phyloP scores from a whole-genome alignment of 1,284 basidiomycete species.

The Mycena sp. region DNA sequence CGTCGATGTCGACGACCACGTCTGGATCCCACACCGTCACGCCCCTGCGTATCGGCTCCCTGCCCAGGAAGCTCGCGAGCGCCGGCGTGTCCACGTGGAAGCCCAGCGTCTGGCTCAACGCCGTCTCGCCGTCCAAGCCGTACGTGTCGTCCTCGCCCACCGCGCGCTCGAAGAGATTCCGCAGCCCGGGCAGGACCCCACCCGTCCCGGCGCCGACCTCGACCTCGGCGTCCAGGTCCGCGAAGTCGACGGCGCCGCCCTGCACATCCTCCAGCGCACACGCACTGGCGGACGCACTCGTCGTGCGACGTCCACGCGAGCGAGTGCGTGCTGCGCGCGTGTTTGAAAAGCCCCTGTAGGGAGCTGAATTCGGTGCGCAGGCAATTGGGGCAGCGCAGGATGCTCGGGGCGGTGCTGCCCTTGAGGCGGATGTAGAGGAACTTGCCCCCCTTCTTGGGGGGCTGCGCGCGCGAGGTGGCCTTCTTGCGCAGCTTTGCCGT shows the following conservation, averaged over 20 bases:
- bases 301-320: no score
- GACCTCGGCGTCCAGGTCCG: slow-evolving; percentile 49
- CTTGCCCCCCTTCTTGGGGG: slow-evolving; percentile 43
- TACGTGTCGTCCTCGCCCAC: slow-evolving; percentile 53
- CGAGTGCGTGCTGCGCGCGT: no score
- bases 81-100: slow-evolving; percentile 76
- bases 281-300: no score
- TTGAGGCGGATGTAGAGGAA: no score
- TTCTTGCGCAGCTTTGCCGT: slow-evolving; percentile 29
- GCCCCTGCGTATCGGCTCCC: slow-evolving; percentile 60
- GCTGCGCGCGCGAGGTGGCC: slow-evolving; percentile 37
- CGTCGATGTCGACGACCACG: no score
- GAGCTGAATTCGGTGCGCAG: no score
- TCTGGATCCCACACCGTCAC: slow-evolving; percentile 64
- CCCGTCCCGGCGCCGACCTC: slow-evolving; percentile 62
- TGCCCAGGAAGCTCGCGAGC: slow-evolving; percentile 75
- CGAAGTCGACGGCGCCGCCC: slow-evolving; percentile 55
- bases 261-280: slow-evolving; percentile 49
- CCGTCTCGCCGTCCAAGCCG: slow-evolving; percentile 38
- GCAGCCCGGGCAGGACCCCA: slow-evolving; percentile 67
- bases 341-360: no score
- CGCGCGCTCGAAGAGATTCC: slow-evolving; percentile 74
- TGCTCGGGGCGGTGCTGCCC: no score
- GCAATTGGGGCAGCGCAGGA: no score
- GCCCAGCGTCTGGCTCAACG: slow-evolving; percentile 70